phyloP scores from a whole-genome alignment of 768 basidiomycete genomes.

The Mycena venus region DNA sequence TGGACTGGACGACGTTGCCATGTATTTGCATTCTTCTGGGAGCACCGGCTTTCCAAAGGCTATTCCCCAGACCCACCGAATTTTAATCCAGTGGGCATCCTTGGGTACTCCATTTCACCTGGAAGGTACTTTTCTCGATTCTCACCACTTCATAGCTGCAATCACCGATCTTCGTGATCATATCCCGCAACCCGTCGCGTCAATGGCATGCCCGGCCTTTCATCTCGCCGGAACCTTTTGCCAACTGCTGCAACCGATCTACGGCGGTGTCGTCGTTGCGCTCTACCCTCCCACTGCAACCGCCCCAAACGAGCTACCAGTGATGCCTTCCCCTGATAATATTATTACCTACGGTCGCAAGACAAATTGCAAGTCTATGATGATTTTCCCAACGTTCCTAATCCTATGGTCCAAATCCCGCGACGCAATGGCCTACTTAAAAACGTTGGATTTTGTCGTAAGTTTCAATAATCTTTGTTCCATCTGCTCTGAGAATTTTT shows the following conservation, averaged over 20 bases:
- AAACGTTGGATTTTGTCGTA: constrained; percentile 40
- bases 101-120: constrained; percentile 44
- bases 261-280: not conserved
- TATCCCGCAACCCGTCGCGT: constrained; percentile 17
- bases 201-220: constrained; percentile 44
- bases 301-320: constrained; percentile 41
- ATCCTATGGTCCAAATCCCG: constrained; percentile 51
- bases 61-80: constrained; percentile 50
- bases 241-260: constrained; percentile 37
- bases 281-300: constrained; percentile 35
- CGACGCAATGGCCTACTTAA: constrained; percentile 41
- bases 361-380: constrained; percentile 45
- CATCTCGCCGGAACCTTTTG: constrained; percentile 38
- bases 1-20: constrained; percentile 39
- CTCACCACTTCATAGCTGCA: not conserved
- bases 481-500: not conserved
- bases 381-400: constrained; percentile 52
- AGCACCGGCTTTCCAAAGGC: constrained; percentile 63
- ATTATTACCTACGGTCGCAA: constrained; percentile 49
- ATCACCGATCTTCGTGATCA: constrained; percentile 34
- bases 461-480: constrained; percentile 15
- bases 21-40: constrained; percentile 64
- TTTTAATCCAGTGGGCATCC: constrained; percentile 48
- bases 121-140: not conserved
- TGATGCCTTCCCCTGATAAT: constrained; percentile 54